Evolutionary conservation across 257 asterid genomes (phyloP), one percentile per base, ranked within the genome.

Genomic region (Solanum chiquidenum): DNA sequence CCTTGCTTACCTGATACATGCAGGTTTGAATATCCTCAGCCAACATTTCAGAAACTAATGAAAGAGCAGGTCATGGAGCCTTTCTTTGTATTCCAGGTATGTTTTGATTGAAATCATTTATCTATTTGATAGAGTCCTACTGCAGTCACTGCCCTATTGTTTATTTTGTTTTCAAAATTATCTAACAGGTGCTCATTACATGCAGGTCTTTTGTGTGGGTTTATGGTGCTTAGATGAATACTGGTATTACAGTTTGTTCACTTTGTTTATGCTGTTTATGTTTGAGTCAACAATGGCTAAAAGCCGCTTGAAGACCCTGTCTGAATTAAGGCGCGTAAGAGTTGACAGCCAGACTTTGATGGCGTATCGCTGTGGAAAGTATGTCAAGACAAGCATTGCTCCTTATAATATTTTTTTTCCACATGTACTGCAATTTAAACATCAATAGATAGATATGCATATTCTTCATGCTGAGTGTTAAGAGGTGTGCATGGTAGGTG

Each of bases 201-300:
- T 93, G 87, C 87, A 97, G 99, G 99, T 97, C 83, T 97, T 97
- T 89, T 97, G 99, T 89, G 99, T 97, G 90, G 98, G 98, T 86
- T 91, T 97, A 31, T 97, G 99, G 99, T 97, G 99, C 92, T 93
- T 97, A 93, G 99, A 97, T 89, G 99, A 95, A 87, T 97, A 88
- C 87, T 97, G 99, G 99, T 96, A 97, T 90, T 97, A 97, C 94
- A 97, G 98, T 88, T 87, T 97, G 87, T 97, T 97, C 93, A 96
- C 99, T 64, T 90, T 97, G 58, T 96, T 97, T 92, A 97, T 97
- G 99, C 93, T 97, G 93, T 95, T 97, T 87, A 94, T 97, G 99
- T 97, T 96, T 87, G 99, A 97, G 93, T 97, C 99, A 58, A 97
- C 99, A 66, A 97, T 97, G 99, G 98, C 99, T 5, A 96, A 97